These are phyloP conservation scores for Alternaria longipes DNA, from an alignment of 2,329 filamentous ascomycete species.

Conservation along the genomic window DNA sequence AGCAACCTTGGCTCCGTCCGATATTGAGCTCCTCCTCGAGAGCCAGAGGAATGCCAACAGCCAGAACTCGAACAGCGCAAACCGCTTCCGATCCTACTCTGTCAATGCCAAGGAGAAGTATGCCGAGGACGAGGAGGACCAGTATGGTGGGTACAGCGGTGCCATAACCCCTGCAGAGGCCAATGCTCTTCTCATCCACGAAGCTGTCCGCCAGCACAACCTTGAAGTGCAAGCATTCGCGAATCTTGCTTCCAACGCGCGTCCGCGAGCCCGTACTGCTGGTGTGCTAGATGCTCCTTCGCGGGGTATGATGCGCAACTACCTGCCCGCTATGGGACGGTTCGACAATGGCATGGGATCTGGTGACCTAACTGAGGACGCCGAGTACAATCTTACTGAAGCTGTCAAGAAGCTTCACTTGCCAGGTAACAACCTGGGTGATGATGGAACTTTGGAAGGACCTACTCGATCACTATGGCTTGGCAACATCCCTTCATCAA, in stretches of 20 bases:
- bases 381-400: constrained; percentile 81
- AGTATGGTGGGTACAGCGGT: constrained; percentile 69
- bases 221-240: constrained; percentile 92
- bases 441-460: constrained; percentile 84
- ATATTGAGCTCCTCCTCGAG: constrained; percentile 60
- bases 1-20: constrained; percentile 73
- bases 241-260: constrained; percentile 79
- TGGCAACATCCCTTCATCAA: constrained; percentile 95
- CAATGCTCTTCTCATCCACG: constrained; percentile 69
- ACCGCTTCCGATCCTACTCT: constrained; percentile 94
- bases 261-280: constrained; percentile 89
- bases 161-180: constrained; percentile 68
- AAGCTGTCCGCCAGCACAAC: constrained; percentile 88
- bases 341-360: constrained; percentile 76
- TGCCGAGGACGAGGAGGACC: constrained; percentile 85
- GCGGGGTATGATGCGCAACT: constrained; percentile 70
- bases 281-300: constrained; percentile 85
- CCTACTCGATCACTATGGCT: constrained; percentile 96
- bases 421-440: constrained; percentile 70
- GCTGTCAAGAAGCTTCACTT: constrained; percentile 77
- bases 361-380: constrained; percentile 78
- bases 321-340: constrained; percentile 68
- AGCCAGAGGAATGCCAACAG: constrained; percentile 65
- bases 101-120: constrained; percentile 99
- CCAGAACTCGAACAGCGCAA: constrained; percentile 72